Percentiles rank a stretch among this genome's conserved stretches.
These are phyloP conservation scores for Paecilomyces sp. DNA, from an alignment of 2,329 filamentous ascomycete genomes.

Conservation along the genomic window DNA sequence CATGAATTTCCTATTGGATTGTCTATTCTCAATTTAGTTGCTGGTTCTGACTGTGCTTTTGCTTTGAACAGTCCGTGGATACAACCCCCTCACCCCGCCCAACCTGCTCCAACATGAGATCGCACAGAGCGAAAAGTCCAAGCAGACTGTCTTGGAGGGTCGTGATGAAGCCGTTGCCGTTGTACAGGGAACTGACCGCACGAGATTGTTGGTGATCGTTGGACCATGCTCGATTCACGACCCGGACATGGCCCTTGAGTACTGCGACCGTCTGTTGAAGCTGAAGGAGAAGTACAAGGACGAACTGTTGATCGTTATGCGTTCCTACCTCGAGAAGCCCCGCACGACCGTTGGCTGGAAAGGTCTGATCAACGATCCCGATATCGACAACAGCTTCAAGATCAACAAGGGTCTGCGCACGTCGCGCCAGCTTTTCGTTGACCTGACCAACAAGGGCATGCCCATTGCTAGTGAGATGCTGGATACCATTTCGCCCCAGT, in stretches of 20 bases:
- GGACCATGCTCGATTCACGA: slow-evolving; percentile 98
- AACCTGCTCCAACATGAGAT: slow-evolving; percentile 96
- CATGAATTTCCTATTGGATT: not conserved
- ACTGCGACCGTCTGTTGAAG: slow-evolving; percentile 75
- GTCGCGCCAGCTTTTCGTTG: slow-evolving; percentile 84
- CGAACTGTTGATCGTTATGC: slow-evolving; percentile 93
- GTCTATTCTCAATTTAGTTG: slow-evolving; percentile 1
- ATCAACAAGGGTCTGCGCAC: slow-evolving; percentile 95
- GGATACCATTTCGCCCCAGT: slow-evolving; percentile 96
- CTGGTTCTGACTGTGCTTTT: slow-evolving; percentile 1
- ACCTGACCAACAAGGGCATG: slow-evolving; percentile 87
- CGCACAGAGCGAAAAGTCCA: slow-evolving; percentile 38
- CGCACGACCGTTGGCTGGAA: slow-evolving; percentile 98
- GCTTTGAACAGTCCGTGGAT: slow-evolving; percentile 61
- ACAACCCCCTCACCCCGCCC: slow-evolving; percentile 87
- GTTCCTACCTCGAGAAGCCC: slow-evolving; percentile 96
- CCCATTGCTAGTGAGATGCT: slow-evolving; percentile 96
- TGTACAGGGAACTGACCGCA: slow-evolving; percentile 52
- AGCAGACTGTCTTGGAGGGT: slow-evolving; percentile 49
- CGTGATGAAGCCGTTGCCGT: slow-evolving; percentile 56
- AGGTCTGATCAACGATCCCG: slow-evolving; percentile 95
- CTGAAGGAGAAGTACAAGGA: slow-evolving; percentile 83
- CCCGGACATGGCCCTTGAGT: slow-evolving; percentile 79
- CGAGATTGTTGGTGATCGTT: slow-evolving; percentile 68
- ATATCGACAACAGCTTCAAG: slow-evolving; percentile 97